Conservation (phyloP, 805 yeast genomes). For the Blastobotrys terrestris region DNA sequence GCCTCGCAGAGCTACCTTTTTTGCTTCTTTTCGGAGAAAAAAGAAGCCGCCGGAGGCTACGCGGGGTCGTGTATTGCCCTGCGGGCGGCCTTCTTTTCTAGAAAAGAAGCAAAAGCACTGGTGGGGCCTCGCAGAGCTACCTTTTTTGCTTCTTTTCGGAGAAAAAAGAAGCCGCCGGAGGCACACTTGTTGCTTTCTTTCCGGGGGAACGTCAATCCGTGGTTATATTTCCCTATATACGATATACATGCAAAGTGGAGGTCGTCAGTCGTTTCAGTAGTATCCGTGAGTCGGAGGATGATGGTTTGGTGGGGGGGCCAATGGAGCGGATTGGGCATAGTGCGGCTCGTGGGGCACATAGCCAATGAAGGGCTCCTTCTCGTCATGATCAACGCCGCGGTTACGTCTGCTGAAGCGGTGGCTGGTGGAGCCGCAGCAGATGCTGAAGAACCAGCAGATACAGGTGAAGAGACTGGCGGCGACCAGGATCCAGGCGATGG, state of each 20-base stretch:
- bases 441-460: slow-evolving; percentile 38
- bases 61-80: no score
- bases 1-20: background rate
- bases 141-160: background rate
- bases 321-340: background rate
- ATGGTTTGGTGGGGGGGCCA: background rate
- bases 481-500: slow-evolving; percentile 58
- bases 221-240: background rate
- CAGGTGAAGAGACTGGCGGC: slow-evolving; percentile 41
- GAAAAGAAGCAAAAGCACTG: background rate
- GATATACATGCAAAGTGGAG: background rate
- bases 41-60: background rate
- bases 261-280: background rate
- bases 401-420: background rate
- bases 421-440: slow-evolving; percentile 37
- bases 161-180: background rate
- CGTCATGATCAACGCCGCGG: slow-evolving; percentile 23
- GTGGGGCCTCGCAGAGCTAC: background rate
- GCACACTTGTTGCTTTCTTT: background rate
- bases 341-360: slow-evolving; percentile 15
- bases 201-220: background rate
- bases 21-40: background rate
- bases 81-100: background rate
- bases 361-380: slow-evolving; percentile 28
- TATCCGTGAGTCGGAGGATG: background rate